phyloP scores from a whole-genome alignment of 148 eudicot genomes.

The Heliamphora exappendiculata region DNA sequence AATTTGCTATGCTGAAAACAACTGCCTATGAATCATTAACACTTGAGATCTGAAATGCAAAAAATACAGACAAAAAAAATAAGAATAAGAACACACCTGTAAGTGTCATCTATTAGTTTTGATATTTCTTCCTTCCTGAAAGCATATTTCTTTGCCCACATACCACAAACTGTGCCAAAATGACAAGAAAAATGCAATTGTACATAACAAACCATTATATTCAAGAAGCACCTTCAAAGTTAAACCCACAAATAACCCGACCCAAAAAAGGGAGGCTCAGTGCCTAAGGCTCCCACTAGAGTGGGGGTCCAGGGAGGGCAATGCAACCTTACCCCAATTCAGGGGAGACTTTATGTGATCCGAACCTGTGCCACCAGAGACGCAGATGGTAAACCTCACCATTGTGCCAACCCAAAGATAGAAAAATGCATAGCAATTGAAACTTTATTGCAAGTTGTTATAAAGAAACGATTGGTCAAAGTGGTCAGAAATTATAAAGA shows the following conservation, averaged over 20 bases:
- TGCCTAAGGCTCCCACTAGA: no score
- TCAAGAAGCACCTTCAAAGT: not conserved
- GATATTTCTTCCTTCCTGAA: slow-evolving; percentile 77
- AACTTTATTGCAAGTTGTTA: not conserved
- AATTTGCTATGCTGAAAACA: not conserved
- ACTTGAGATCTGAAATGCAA: not conserved
- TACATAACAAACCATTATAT: not conserved
- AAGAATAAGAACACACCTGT: slow-evolving; percentile 44
- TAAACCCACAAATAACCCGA: not conserved
- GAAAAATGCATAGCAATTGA: not conserved
- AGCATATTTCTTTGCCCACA: slow-evolving; percentile 69
- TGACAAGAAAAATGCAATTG: not conserved
- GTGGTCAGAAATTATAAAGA: not conserved
- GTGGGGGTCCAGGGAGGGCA: no score
- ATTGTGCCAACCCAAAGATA: not conserved
- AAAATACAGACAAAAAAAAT: not conserved
- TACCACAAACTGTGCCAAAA: slow-evolving; percentile 52
- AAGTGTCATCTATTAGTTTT: slow-evolving; percentile 76
- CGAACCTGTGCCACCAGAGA: no score
- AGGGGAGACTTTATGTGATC: no score
- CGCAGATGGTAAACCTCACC: no score
- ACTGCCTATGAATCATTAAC: not conserved
- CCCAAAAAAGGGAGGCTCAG: no score
- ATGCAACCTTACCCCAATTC: no score
- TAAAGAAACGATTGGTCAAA: not conserved